phyloP scores from a whole-genome alignment of 129 eudicot genomes.

The Flaveria linearis region DNA sequence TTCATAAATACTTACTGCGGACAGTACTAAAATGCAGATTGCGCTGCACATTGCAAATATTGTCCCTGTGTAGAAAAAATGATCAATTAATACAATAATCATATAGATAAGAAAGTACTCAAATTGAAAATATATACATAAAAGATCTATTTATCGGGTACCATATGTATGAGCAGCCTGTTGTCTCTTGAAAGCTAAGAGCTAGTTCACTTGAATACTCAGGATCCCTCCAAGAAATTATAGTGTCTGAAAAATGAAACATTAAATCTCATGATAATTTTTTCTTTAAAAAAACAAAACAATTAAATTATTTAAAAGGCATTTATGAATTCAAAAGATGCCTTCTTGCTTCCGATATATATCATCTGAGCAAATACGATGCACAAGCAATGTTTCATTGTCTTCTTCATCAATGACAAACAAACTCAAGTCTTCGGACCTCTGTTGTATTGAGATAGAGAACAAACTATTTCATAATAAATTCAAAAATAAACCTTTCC shows the following conservation, averaged over 20 bases:
- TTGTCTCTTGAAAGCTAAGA: constrained; percentile 86
- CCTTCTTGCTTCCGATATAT: constrained; percentile 96
- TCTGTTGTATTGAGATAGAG: constrained; percentile 41
- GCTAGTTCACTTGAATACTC: constrained; percentile 83
- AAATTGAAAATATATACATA: not conserved
- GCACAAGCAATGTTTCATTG: constrained; percentile 74
- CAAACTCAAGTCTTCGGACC: constrained; percentile 72
- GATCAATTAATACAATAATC: not conserved
- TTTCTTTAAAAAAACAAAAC: not conserved
- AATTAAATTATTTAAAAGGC: not conserved
- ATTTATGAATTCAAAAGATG: constrained; percentile 19
- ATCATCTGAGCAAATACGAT: constrained; percentile 76
- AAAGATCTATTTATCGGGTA: constrained; percentile 27
- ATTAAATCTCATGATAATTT: not conserved
- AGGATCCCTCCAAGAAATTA: constrained; percentile 88
- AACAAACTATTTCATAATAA: not conserved
- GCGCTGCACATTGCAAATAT: constrained; percentile 67
- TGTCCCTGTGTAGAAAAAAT: constrained; percentile 58
- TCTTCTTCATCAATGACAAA: constrained; percentile 84
- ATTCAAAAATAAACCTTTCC: not conserved
- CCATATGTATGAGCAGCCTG: constrained; percentile 90
- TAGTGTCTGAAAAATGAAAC: constrained; percentile 51
- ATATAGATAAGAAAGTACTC: constrained; percentile 2
- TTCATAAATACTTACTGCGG: constrained; percentile 33
- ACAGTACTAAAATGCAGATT: constrained; percentile 58